Conservation (phyloP, 257 asterid genomes). For the Solanum paucissectum region DNA sequence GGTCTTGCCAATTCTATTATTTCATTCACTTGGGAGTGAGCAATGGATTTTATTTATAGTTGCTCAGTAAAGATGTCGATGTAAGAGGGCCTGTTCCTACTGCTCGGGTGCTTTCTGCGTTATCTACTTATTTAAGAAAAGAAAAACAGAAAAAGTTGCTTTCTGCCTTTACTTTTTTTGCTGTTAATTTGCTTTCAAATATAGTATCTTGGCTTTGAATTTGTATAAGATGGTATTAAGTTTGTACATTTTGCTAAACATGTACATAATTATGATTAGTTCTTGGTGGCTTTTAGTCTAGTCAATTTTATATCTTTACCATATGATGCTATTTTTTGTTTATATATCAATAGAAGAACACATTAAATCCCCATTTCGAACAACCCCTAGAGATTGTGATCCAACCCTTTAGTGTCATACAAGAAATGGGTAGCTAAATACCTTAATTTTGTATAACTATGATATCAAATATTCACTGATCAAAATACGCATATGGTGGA, state of each 20-base stretch:
- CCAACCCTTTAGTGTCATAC: not conserved
- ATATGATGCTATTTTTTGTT: not conserved
- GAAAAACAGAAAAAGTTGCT: not conserved
- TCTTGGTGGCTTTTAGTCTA: not conserved
- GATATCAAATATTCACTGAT: not conserved
- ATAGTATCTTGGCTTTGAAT: not conserved
- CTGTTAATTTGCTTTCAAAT: not conserved
- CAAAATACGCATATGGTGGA: not conserved
- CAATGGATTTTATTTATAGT: not conserved
- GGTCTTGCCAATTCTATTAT: constrained; percentile 87
- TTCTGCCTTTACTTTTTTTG: not conserved
- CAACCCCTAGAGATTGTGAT: not conserved
- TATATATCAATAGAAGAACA: not conserved
- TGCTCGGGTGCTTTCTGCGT: not conserved
- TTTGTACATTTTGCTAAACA: not conserved
- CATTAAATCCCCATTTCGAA: too few species aligned
- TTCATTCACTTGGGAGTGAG: constrained; percentile 70
- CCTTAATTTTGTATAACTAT: not conserved
- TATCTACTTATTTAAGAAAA: not conserved
- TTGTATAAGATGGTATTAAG: not conserved
- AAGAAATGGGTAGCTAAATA: not conserved
- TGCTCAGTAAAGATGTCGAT: not conserved
- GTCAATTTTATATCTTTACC: not conserved
- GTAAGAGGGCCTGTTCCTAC: not conserved
- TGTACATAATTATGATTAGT: not conserved